Evolutionary conservation across 2,329 filamentous ascomycete genomes (phyloP).

Genomic region (Beauveria varroae): DNA sequence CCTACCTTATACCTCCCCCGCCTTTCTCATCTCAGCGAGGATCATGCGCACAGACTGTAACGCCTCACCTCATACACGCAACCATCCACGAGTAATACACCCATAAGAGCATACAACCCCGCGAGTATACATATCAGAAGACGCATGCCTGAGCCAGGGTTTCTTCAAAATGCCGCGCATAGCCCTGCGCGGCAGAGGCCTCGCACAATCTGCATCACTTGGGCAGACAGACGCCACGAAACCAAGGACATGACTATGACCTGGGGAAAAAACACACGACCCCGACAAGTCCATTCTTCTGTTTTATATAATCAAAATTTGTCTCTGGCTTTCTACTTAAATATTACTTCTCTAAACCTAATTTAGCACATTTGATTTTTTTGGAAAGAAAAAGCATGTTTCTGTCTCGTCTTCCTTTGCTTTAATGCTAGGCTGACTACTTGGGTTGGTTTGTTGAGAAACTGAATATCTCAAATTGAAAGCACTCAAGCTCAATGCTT

Average conservation of each 20-base stretch:
- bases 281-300: slow-evolving; percentile 17
- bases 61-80: background rate
- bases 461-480: no score
- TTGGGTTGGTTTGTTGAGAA: background rate
- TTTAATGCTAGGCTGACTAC: background rate
- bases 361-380: slow-evolving; percentile 14
- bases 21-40: background rate
- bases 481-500: no score
- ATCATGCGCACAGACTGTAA: background rate
- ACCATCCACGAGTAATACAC: background rate
- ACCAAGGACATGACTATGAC: no score
- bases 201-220: background rate
- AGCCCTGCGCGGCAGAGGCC: background rate
- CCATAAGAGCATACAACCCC: background rate
- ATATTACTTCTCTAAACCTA: slow-evolving; percentile 12
- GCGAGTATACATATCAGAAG: no score
- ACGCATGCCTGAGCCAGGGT: no score
- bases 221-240: background rate
- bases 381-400: background rate
- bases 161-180: no score
- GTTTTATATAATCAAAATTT: background rate
- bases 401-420: background rate
- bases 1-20: no score
- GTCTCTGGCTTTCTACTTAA: background rate
- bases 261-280: background rate